Evolutionary conservation across 768 basidiomycete genomes (phyloP).

Genomic region (Panaeolus papilionaceus): DNA sequence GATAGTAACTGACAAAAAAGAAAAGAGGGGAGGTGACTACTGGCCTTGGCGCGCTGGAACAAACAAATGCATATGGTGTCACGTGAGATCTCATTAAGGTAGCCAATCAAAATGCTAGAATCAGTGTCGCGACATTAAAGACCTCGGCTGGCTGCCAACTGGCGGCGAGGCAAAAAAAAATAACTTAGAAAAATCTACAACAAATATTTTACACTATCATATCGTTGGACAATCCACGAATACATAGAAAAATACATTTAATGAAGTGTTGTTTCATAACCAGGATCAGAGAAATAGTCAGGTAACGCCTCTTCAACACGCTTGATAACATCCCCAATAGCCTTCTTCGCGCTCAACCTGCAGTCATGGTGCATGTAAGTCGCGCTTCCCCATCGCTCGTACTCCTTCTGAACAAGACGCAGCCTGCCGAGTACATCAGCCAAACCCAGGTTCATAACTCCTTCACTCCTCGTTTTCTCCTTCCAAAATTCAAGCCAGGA

Average conservation of each 20-base stretch:
- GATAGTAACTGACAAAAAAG: background rate
- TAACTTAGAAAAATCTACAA: background rate
- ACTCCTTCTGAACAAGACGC: constrained; percentile 67
- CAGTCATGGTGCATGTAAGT: constrained; percentile 86
- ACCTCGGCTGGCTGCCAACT: background rate
- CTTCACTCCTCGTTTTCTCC: constrained; percentile 69
- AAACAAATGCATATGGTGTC: constrained; percentile 9
- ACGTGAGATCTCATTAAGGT: constrained; percentile 5
- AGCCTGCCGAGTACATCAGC: constrained; percentile 75
- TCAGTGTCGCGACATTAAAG: background rate
- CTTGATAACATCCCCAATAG: constrained; percentile 61
- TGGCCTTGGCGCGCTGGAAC: constrained; percentile 1
- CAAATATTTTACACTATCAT: background rate
- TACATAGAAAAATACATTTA: constrained; percentile 1
- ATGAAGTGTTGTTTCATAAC: constrained; percentile 13
- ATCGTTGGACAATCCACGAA: background rate
- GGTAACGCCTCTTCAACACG: constrained; percentile 63
- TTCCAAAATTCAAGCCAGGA: constrained; percentile 84
- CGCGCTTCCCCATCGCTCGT: constrained; percentile 72
- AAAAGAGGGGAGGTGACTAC: background rate
- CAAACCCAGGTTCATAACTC: constrained; percentile 61
- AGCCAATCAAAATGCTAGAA: background rate
- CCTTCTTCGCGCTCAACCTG: constrained; percentile 60
- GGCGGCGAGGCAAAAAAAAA: background rate
- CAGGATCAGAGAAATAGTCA: constrained; percentile 61